Evolutionary conservation across 768 basidiomycete genomes (phyloP).

Genomic region (Russula earlei): DNA sequence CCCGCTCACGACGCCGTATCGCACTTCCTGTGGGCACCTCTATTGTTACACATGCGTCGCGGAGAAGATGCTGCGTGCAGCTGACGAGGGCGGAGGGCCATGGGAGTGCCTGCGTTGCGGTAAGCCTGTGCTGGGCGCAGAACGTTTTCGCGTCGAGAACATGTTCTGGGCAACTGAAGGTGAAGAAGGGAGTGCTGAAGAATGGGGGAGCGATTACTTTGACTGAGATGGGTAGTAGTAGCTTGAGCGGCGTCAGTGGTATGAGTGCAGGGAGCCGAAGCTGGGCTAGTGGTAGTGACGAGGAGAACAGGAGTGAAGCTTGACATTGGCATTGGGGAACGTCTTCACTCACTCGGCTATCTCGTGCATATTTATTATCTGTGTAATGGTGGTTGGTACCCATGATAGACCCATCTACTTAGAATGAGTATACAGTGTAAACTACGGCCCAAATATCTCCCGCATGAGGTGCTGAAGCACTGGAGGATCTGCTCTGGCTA

Average conservation of each 20-base stretch:
- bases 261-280: slow-evolving; percentile 19
- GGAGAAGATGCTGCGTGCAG: slow-evolving; percentile 65
- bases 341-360: background rate
- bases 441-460: slow-evolving; percentile 21
- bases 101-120: slow-evolving; percentile 86
- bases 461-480: slow-evolving; percentile 57
- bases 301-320: slow-evolving; percentile 16
- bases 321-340: background rate
- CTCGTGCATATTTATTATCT: background rate
- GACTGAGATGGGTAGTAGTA: slow-evolving; percentile 20
- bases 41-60: slow-evolving; percentile 95
- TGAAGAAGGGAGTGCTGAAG: slow-evolving; percentile 41
- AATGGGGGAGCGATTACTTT: slow-evolving; percentile 40
- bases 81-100: slow-evolving; percentile 51
- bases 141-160: slow-evolving; percentile 37
- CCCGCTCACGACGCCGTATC: slow-evolving; percentile 75
- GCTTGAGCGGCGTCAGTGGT: slow-evolving; percentile 19
- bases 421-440: background rate
- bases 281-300: slow-evolving; percentile 19
- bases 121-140: slow-evolving; percentile 51
- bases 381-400: background rate
- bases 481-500: slow-evolving; percentile 58
- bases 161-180: slow-evolving; percentile 28
- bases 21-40: slow-evolving; percentile 71
- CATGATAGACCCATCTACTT: background rate